Conservation (phyloP, 1,284 basidiomycete genomes). For the Naganishia albida region DNA sequence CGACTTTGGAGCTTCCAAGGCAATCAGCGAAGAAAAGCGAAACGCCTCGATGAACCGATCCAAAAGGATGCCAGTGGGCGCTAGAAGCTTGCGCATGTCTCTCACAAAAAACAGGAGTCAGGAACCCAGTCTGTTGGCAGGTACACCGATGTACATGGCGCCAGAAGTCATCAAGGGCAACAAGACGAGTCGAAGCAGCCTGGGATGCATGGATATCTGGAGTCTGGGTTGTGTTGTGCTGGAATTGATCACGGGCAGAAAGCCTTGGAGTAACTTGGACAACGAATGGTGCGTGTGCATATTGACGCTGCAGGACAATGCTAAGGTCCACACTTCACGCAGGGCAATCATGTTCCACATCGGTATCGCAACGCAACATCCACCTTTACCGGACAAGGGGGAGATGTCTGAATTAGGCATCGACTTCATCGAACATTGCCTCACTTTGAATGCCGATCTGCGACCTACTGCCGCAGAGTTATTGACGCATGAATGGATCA, state of each 20-base stretch:
- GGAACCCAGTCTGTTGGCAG: constrained; percentile 73
- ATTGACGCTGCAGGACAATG: background rate
- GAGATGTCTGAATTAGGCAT: constrained; percentile 90
- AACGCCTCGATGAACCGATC: constrained; percentile 79
- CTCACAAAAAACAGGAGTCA: constrained; percentile 22
- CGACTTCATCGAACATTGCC: constrained; percentile 88
- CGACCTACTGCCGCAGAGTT: constrained; percentile 85
- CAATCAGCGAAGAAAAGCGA: constrained; percentile 77
- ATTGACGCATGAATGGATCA: constrained; percentile 88
- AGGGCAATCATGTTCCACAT: constrained; percentile 99
- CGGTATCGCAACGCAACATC: constrained; percentile 94
- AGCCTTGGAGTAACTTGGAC: constrained; percentile 97
- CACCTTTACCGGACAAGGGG: constrained; percentile 85
- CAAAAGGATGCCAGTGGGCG: constrained; percentile 57
- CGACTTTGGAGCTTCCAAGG: constrained; percentile 98
- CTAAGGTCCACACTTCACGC: constrained; percentile 24
- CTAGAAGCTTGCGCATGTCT: constrained; percentile 57
- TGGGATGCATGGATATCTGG: constrained; percentile 99
- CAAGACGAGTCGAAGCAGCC: constrained; percentile 65
- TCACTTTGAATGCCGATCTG: constrained; percentile 81
- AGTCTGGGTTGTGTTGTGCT: constrained; percentile 89
- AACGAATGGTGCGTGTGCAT: constrained; percentile 81
- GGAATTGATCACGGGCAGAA: constrained; percentile 92
- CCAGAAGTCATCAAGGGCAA: constrained; percentile 97
- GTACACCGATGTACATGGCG: constrained; percentile 99